Percentiles rank a stretch among this genome's conserved stretches.
These are phyloP conservation scores for Blakeslea trispora DNA, from an alignment of 371 early-diverging fungal species.

Conservation along the genomic window DNA sequence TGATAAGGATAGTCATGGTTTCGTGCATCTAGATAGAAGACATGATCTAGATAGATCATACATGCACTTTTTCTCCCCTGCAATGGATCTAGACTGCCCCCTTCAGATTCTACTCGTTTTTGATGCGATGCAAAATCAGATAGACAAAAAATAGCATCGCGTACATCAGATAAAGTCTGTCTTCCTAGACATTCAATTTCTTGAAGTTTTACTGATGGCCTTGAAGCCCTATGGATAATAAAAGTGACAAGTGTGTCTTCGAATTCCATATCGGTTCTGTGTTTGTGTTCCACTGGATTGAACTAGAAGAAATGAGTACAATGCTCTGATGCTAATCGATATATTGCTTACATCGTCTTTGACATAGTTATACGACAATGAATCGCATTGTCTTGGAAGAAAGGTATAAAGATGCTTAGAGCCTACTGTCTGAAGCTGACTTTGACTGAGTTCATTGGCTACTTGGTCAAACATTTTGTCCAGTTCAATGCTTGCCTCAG, in stretches of 20 bases:
- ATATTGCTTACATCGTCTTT: conserved; percentile 18
- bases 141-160: conserved; percentile 52
- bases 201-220: conserved; percentile 31
- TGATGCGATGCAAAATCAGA: conserved; percentile 26
- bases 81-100: conserved; percentile 19
- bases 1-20: conserved; percentile 16
- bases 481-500: conserved; percentile 28
- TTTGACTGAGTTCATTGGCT: conserved; percentile 2
- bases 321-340: too few species aligned
- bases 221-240: conserved; percentile 34
- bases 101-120: conserved; percentile 5
- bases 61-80: conserved; percentile 30
- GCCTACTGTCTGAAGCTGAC: conserved; percentile 28
- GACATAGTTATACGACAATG: conserved; percentile 9
- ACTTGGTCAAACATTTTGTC: conserved; percentile 7
- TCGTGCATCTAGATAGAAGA: conserved; percentile 50
- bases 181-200: conserved; percentile 53
- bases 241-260: conserved; percentile 26
- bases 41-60: conserved; percentile 49
- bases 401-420: conserved; percentile 20
- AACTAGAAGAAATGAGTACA: not conserved
- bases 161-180: conserved; percentile 40
- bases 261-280: not conserved
- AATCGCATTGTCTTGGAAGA: conserved; percentile 23
- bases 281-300: not conserved